A percentile compares a stretch with the other conserved stretches of the same genome.
Conservation (phyloP, 23 red algal genomes). For the Gracilaria vermiculophylla region DNA sequence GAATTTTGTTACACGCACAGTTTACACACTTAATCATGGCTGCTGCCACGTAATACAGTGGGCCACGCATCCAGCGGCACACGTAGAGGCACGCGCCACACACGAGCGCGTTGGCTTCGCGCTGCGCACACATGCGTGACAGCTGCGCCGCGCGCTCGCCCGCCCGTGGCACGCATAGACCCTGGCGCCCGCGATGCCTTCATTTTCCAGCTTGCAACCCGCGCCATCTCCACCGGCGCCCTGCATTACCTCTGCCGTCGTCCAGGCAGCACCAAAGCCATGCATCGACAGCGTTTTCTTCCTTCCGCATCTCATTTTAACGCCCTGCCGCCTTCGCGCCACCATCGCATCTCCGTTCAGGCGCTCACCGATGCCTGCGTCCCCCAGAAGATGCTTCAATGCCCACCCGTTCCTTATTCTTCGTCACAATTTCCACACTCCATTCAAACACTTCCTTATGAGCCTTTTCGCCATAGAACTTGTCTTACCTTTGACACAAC, state of each 20-base stretch:
- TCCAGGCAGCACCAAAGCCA: no score
- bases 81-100: background rate
- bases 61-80: background rate
- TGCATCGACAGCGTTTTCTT: background rate
- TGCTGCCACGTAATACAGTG: no score
- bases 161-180: background rate
- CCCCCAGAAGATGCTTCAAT: background rate
- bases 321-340: background rate
- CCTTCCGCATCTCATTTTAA: background rate
- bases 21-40: no score
- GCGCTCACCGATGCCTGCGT: background rate
- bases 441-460: background rate
- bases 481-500: background rate
- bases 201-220: background rate
- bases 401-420: background rate
- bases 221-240: background rate
- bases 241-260: no score
- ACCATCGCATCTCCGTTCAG: slow-evolving; percentile 9
- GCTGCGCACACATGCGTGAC: background rate
- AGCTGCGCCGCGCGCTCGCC: background rate
- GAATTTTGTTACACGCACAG: no score
- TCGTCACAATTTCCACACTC: background rate
- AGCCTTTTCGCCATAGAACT: background rate
- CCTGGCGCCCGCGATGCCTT: background rate
- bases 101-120: background rate